Conservation (phyloP, 257 asterid species). For the Ophiorrhiza pumila region DNA sequence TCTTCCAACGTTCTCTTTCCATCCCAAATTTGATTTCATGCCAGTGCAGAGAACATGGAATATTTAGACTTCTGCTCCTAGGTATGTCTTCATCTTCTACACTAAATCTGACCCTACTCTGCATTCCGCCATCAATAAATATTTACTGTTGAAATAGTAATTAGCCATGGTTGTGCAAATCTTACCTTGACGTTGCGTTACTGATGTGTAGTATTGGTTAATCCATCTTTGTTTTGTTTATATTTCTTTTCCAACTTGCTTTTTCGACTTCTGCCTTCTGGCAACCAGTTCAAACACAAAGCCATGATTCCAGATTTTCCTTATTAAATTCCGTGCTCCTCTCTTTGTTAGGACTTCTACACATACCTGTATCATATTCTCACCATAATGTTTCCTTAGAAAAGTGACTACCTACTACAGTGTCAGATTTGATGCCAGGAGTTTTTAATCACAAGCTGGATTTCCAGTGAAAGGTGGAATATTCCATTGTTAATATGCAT, state of each 20-base stretch:
- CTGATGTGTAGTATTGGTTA: neutral
- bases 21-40: neutral
- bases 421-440: neutral
- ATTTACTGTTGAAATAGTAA: neutral
- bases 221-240: neutral
- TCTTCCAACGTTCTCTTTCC: neutral
- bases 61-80: neutral
- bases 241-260: slow-evolving; percentile 1
- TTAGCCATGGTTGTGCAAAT: neutral
- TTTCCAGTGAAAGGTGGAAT: neutral
- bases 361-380: neutral
- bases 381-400: neutral
- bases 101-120: neutral
- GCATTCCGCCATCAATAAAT: neutral
- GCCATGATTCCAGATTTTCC: too few species aligned
- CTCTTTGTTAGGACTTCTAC: neutral
- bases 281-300: too few species aligned
- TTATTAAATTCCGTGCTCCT: too few species aligned
- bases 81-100: neutral
- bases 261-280: neutral
- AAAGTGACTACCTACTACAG: slow-evolving; percentile 3
- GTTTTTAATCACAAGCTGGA: neutral
- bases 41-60: neutral
- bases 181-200: neutral
- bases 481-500: neutral